Conservation (phyloP, 371 early-diverging fungal species). For the Syncephalis plumigaleata region DNA sequence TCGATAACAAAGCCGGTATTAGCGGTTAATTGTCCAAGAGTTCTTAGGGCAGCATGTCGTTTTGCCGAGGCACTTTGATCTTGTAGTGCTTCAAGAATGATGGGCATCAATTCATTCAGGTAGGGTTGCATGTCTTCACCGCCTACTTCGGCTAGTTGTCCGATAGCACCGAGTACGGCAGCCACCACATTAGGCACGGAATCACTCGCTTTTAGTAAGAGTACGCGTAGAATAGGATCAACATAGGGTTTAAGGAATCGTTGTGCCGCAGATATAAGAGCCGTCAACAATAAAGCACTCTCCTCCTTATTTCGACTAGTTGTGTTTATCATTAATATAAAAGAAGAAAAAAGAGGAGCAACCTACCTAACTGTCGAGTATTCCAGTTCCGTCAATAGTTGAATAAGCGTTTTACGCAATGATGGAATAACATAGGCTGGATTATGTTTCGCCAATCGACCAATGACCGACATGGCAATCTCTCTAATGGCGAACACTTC, state of each 20-base stretch:
- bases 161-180: slow-evolving; percentile 65
- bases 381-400: slow-evolving; percentile 82
- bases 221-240: slow-evolving; percentile 66
- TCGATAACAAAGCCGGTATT: slow-evolving; percentile 83
- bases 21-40: slow-evolving; percentile 67
- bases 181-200: slow-evolving; percentile 67
- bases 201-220: slow-evolving; percentile 70
- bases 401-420: slow-evolving; percentile 70
- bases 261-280: slow-evolving; percentile 61
- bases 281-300: slow-evolving; percentile 58
- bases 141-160: slow-evolving; percentile 77
- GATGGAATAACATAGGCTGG: slow-evolving; percentile 90
- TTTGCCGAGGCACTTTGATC: slow-evolving; percentile 76
- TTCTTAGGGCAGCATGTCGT: slow-evolving; percentile 74
- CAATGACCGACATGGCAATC: slow-evolving; percentile 69
- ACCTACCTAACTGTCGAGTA: slow-evolving; percentile 53
- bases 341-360: background rate
- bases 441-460: slow-evolving; percentile 69
- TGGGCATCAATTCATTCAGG: slow-evolving; percentile 62
- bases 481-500: slow-evolving; percentile 83
- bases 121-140: slow-evolving; percentile 71
- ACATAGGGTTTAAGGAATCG: slow-evolving; percentile 82
- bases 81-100: slow-evolving; percentile 79
- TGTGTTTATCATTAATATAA: background rate
- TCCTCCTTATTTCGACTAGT: slow-evolving; percentile 74